phyloP scores from a whole-genome alignment of 2,329 filamentous ascomycete genomes.

The Passalora sequoiae region DNA sequence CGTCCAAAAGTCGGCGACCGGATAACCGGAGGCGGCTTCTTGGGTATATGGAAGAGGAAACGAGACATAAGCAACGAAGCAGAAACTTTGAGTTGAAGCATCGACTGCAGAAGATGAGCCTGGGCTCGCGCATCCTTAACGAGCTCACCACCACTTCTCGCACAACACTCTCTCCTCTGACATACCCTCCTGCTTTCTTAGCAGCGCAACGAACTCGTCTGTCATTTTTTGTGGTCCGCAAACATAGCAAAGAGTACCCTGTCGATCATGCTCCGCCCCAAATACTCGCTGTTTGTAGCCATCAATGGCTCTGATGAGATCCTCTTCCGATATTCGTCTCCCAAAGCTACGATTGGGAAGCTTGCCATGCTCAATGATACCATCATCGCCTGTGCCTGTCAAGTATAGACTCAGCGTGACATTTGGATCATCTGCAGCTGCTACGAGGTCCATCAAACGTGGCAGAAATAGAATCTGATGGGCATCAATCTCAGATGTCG shows the following conservation, averaged over 20 bases:
- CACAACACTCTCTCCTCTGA: conserved; percentile 39
- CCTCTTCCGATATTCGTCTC: conserved; percentile 29
- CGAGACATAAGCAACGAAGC: conserved; percentile 23
- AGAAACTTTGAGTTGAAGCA: too few relatives aligned
- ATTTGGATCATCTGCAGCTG: conserved; percentile 17
- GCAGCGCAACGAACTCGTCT: conserved; percentile 41
- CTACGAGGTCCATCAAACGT: conserved; percentile 37
- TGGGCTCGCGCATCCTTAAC: too few relatives aligned
- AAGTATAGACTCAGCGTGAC: conserved; percentile 31
- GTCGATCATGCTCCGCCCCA: conserved; percentile 33
- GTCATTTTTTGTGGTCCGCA: conserved; percentile 48
- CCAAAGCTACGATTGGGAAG: conserved; percentile 30
- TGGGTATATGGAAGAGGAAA: conserved; percentile 34
- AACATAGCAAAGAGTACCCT: conserved; percentile 42
- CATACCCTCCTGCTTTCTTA: conserved; percentile 38
- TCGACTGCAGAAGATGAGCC: too few relatives aligned
- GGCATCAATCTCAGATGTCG: conserved; percentile 29
- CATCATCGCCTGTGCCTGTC: conserved; percentile 25
- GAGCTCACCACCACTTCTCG: conserved; percentile 51
- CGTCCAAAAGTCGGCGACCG: conserved; percentile 38
- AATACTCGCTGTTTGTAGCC: conserved; percentile 20
- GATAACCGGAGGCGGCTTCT: conserved; percentile 37
- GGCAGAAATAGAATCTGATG: conserved; percentile 45
- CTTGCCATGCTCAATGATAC: conserved; percentile 27
- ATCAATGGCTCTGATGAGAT: conserved; percentile 38